Evolutionary conservation across 2,329 filamentous ascomycete genomes (phyloP), one percentile per base, ranked within the genome.

Genomic region (Blumeria graminis): DNA sequence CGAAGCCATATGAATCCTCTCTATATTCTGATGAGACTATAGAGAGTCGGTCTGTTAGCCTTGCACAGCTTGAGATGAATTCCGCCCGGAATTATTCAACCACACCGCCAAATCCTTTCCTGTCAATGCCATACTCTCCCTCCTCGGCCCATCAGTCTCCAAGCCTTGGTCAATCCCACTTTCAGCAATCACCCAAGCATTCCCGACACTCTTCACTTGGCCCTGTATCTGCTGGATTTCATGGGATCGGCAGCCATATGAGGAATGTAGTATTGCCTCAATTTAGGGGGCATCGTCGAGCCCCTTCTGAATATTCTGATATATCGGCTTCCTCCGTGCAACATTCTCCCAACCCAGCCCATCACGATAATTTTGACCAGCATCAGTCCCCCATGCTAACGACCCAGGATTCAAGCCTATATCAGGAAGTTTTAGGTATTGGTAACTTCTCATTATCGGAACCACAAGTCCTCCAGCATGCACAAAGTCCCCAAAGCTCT

Each of bases 261-360:
- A 83, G 80, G 79, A 68, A 72, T 36, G 70, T 75, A 65, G 68
- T 74, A 65, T 75, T 76, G 62, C 69, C 71, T 39, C 71, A 73
- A 58, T 95, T 94, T 65, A 82, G 86, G 61, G 74, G 78, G n/a
- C 90, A 95, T 66, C 78, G 88, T 62, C 80, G 89, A 64, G 81
- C 79, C 39, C 85, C 86, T 0, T 95, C 89, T n/a, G 90, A 95
- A 63, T 87, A 83, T 64, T 94, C 88, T 2, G 90, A 95, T 62
- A 82, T 94, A 6, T 94, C 83, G 5, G 81, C 92, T 10, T 94
- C 82, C 5, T 94, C 87, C 16, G 85, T 82, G 14, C 81, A 85
- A 22, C 84, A 82, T 28, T 95, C 90, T 16, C 90, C 90, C 3
- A 87, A 86, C 65, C 70, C 94, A 57, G 77, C 76, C 33, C 83